Evolutionary conservation across 2,329 filamentous ascomycete genomes (phyloP).

Genomic region (Ceratocystis alfenasii): DNA sequence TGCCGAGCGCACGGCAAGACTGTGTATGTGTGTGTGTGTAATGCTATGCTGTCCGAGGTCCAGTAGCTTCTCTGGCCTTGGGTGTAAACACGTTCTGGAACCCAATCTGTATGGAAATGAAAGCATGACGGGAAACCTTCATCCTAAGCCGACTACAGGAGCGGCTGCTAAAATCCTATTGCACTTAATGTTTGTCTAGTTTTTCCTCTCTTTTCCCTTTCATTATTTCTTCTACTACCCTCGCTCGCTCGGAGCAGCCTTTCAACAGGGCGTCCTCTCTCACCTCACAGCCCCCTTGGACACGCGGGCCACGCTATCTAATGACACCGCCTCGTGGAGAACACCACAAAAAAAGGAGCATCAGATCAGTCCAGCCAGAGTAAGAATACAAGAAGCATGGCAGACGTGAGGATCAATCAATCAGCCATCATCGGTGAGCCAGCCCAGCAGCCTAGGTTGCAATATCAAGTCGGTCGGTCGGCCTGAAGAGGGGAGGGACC

Average conservation of each 20-base stretch:
- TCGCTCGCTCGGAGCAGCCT: background rate
- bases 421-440: background rate
- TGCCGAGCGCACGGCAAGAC: background rate
- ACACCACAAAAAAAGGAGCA: background rate
- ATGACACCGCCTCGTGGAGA: conserved; percentile 6
- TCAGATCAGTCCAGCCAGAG: background rate
- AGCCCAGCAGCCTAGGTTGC: background rate
- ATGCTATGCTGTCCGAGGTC: background rate
- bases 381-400: background rate
- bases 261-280: background rate
- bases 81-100: background rate
- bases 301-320: background rate
- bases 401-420: background rate
- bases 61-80: background rate
- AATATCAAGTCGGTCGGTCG: background rate
- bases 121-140: background rate
- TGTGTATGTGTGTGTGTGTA: background rate
- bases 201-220: background rate
- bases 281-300: background rate
- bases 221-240: no score
- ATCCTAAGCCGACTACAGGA: background rate
- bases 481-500: no score
- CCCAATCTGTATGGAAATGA: background rate
- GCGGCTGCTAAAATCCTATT: background rate
- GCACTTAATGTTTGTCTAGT: background rate